phyloP scores from a whole-genome alignment of 805 yeast genomes.

The Yarrowia alimentaria region DNA sequence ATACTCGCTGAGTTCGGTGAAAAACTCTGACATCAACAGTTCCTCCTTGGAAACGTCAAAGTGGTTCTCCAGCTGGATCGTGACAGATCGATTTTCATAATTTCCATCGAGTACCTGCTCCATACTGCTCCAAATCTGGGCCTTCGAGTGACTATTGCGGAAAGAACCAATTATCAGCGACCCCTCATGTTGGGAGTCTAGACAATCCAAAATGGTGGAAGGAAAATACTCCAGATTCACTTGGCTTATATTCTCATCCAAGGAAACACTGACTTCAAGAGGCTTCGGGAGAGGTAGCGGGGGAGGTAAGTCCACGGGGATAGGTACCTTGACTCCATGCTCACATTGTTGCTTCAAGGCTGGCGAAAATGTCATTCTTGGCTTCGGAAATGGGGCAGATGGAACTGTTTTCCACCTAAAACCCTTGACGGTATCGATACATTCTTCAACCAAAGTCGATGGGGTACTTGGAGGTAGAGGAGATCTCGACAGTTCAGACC shows the following conservation, averaged over 20 bases:
- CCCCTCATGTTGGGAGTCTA: neutral
- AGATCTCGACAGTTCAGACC: slow-evolving; percentile 15
- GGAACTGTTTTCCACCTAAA: slow-evolving; percentile 9
- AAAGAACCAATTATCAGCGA: neutral
- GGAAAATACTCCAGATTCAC: slow-evolving; percentile 17
- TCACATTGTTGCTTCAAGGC: neutral
- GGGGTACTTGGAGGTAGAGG: slow-evolving; percentile 1
- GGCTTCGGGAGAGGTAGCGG: slow-evolving; percentile 3
- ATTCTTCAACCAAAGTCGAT: neutral
- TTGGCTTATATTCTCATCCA: too few species aligned
- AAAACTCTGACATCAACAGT: neutral
- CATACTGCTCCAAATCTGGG: slow-evolving; percentile 12
- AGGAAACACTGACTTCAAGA: neutral
- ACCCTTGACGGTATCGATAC: neutral
- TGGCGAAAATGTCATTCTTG: neutral
- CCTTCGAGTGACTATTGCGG: neutral
- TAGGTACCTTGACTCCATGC: neutral
- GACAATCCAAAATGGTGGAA: slow-evolving; percentile 1
- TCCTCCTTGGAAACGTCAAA: too few species aligned
- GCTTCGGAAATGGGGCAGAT: slow-evolving; percentile 13
- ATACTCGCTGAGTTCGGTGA: too few species aligned
- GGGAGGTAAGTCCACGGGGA: neutral
- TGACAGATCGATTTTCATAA: too few species aligned
- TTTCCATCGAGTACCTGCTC: neutral
- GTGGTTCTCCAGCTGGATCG: slow-evolving; percentile 1